Conservation (phyloP, 345 rosid species). For the Noccaea caerulescens region DNA sequence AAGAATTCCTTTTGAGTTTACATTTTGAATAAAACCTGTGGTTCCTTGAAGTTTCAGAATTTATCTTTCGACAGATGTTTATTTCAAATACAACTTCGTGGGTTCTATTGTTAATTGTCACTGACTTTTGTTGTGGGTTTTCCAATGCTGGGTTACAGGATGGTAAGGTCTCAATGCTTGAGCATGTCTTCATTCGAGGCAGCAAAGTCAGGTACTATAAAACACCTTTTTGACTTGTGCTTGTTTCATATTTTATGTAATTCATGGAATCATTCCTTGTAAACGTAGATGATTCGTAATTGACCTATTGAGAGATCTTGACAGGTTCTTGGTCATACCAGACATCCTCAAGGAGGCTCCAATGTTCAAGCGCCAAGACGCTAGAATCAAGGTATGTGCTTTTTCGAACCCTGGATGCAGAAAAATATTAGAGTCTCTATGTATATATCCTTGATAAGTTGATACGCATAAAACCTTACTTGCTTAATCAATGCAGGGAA, state of each 20-base stretch:
- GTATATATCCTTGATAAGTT: neutral
- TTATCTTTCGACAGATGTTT: neutral
- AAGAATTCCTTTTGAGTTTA: neutral
- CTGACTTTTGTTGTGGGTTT: conserved; percentile 14
- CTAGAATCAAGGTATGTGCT: conserved; percentile 83
- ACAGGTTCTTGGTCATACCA: conserved; percentile 98
- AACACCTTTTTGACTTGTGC: conserved; percentile 12
- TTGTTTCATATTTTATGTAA: neutral
- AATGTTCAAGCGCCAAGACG: conserved; percentile 97
- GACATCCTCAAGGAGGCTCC: conserved; percentile 99
- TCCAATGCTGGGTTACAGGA: conserved; percentile 54
- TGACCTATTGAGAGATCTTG: conserved; percentile 21
- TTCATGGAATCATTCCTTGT: conserved; percentile 15
- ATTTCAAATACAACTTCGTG: neutral
- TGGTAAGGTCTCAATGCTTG: conserved; percentile 96
- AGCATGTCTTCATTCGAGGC: conserved; percentile 95
- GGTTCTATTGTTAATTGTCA: neutral
- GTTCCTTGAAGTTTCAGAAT: neutral
- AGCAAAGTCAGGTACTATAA: conserved; percentile 90
- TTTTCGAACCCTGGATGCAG: conserved; percentile 15
- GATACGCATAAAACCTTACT: neutral
- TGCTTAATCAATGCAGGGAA: conserved; percentile 66
- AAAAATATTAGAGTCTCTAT: neutral
- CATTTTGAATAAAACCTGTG: neutral
- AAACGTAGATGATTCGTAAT: neutral